These are phyloP conservation scores for Zymoseptoria ardabiliae DNA, from an alignment of 2,329 filamentous ascomycete species.

Conservation along the genomic window DNA sequence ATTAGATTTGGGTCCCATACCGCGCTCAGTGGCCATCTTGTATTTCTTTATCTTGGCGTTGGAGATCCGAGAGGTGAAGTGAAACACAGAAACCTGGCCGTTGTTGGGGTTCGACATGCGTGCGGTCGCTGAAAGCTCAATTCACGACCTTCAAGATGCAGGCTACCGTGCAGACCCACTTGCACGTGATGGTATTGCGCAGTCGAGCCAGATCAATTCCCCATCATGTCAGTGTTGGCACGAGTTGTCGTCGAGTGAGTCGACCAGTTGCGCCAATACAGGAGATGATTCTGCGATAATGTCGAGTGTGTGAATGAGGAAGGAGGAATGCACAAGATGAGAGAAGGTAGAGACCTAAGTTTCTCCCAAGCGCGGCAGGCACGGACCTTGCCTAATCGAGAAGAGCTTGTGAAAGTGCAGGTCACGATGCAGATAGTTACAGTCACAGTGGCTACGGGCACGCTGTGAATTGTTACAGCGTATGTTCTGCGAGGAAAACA, in stretches of 20 bases:
- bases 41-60: slow-evolving; percentile 25
- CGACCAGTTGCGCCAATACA: not conserved
- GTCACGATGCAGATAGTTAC: not conserved
- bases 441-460: not conserved
- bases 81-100: slow-evolving; percentile 19
- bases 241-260: not conserved
- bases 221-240: not conserved
- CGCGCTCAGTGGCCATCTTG: slow-evolving; percentile 19
- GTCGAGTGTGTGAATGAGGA: not conserved
- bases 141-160: not conserved
- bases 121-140: not conserved
- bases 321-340: not conserved
- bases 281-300: not conserved
- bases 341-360: not conserved
- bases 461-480: not conserved
- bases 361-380: not conserved
- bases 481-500: not conserved
- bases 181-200: not conserved
- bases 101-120: not conserved
- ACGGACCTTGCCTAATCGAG: not conserved
- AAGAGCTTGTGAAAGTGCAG: not conserved
- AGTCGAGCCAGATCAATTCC: not conserved
- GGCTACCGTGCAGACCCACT: not conserved
- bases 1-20: slow-evolving; percentile 15
- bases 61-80: slow-evolving; percentile 24